phyloP scores from a whole-genome alignment of 208 protist genomes.

The Trypanosoma avium region DNA sequence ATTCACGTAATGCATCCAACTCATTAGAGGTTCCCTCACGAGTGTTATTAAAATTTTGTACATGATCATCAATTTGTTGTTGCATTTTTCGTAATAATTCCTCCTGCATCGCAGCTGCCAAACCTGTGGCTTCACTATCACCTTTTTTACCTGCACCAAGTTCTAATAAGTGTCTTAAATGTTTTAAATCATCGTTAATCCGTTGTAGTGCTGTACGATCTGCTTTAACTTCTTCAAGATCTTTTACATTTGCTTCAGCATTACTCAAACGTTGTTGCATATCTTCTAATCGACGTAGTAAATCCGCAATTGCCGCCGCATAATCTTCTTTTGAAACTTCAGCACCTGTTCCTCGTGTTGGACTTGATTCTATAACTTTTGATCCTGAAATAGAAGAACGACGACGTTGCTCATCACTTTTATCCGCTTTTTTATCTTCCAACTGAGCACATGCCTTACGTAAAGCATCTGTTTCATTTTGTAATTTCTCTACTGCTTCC shows the following conservation, averaged over 20 bases:
- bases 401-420: not conserved
- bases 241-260: constrained; percentile 26
- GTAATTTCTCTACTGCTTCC: constrained; percentile 35
- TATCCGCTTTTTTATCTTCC: constrained; percentile 62
- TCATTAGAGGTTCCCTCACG: constrained; percentile 40
- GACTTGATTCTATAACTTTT: not conserved
- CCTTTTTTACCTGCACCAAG: constrained; percentile 23
- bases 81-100: constrained; percentile 64
- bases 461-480: constrained; percentile 30
- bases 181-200: constrained; percentile 67
- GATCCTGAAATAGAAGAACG: not conserved
- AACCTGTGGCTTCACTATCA: constrained; percentile 15
- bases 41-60: constrained; percentile 27
- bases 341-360: constrained; percentile 17
- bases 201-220: constrained; percentile 61
- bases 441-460: constrained; percentile 31
- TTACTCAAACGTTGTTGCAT: constrained; percentile 5
- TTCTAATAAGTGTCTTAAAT: constrained; percentile 60
- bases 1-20: constrained; percentile 47
- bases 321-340: constrained; percentile 17
- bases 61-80: constrained; percentile 49
- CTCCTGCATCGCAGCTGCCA: constrained; percentile 27
- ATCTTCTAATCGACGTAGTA: not conserved
- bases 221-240: constrained; percentile 71
- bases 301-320: constrained; percentile 4